A percentile compares a stretch with the other conserved stretches of the same genome.
phyloP scores from a whole-genome alignment of 768 basidiomycete genomes.

The Collybiopsis confluens region DNA sequence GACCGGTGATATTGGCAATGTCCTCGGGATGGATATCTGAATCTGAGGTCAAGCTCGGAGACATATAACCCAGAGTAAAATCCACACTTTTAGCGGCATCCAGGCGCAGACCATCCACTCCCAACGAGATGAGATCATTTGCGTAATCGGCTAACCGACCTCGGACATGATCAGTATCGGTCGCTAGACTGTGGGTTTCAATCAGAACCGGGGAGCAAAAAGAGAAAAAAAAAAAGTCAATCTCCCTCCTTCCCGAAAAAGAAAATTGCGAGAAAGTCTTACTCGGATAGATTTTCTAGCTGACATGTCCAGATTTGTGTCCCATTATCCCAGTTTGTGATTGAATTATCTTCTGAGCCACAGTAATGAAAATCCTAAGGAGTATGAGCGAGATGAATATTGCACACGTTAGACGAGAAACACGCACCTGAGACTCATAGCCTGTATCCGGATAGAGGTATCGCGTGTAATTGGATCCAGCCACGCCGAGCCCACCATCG shows the following conservation, averaged over 20 bases:
- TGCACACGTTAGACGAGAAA: background rate
- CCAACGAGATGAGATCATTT: conserved; percentile 58
- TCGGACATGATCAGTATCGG: conserved; percentile 60
- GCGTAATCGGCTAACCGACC: conserved; percentile 47
- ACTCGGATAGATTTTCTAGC: conserved; percentile 23
- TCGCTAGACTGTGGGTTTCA: conserved; percentile 56
- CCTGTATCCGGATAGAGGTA: conserved; percentile 49
- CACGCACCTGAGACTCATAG: conserved; percentile 41
- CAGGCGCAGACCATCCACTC: conserved; percentile 56
- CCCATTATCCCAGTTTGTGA: conserved; percentile 49
- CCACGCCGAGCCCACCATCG: conserved; percentile 45
- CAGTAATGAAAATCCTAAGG: conserved; percentile 59
- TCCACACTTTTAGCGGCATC: conserved; percentile 61
- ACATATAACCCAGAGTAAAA: background rate
- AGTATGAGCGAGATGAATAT: background rate
- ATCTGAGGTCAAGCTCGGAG: background rate
- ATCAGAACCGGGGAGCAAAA: too few species aligned
- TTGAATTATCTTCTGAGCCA: conserved; percentile 48
- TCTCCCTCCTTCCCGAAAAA: too few species aligned
- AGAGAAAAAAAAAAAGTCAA: background rate
- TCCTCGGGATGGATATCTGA: conserved; percentile 52
- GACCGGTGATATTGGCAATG: conserved; percentile 48
- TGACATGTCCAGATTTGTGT: conserved; percentile 56
- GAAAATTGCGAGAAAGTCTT: too few species aligned
- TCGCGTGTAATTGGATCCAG: conserved; percentile 47